Evolutionary conservation across 352 stramenopile species (phyloP).

Genomic region (Phytophthora vignae): DNA sequence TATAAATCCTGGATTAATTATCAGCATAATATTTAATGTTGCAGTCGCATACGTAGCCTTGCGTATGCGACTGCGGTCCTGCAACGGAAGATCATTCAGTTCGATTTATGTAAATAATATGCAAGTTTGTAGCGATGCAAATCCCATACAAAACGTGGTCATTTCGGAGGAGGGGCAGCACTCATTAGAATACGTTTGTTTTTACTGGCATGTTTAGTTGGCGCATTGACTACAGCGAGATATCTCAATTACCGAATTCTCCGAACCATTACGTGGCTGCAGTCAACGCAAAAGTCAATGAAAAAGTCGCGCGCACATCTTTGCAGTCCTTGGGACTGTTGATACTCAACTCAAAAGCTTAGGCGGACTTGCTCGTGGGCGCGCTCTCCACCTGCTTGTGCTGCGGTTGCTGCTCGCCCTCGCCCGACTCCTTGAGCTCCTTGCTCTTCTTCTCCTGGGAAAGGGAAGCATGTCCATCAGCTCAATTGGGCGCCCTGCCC

Average conservation of each 20-base stretch:
- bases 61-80: no score
- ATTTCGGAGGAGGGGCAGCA: no score
- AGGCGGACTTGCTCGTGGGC: constrained; percentile 18
- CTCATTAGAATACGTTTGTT: not conserved
- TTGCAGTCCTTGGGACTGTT: not conserved
- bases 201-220: not conserved
- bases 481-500: no score
- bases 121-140: no score
- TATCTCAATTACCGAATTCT: not conserved
- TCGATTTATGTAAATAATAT: no score
- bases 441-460: constrained; percentile 67
- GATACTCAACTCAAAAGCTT: constrained; percentile 10
- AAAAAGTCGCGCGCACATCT: not conserved
- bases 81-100: no score
- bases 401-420: constrained; percentile 23
- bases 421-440: constrained; percentile 56
- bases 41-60: no score
- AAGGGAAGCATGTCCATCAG: no score
- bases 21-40: no score
- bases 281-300: not conserved
- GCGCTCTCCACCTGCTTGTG: constrained; percentile 30
- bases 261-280: not conserved
- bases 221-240: not conserved
- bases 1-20: no score
- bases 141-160: no score